Percentiles rank a stretch among this genome's conserved stretches.
Evolutionary conservation across 176 grass and related monocot genomes (phyloP).

Genomic region (Zea luxurians): DNA sequence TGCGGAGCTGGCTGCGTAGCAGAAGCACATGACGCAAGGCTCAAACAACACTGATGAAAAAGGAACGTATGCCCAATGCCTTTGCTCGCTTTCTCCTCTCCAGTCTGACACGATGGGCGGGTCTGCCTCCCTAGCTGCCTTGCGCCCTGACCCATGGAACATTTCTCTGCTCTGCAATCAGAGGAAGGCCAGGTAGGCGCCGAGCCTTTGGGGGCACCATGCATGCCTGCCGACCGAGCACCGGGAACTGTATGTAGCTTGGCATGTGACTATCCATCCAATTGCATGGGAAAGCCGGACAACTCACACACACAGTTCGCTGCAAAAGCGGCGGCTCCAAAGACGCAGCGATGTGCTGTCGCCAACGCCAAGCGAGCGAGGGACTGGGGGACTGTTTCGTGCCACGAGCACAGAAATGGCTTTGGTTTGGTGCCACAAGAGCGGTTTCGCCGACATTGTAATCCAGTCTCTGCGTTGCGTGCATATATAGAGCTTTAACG

Average conservation of each 20-base stretch:
- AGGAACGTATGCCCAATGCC: slow-evolving; percentile 43
- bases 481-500: neutral
- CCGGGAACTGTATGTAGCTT: slow-evolving; percentile 51
- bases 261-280: slow-evolving; percentile 71
- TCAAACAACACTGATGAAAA: slow-evolving; percentile 45
- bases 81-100: slow-evolving; percentile 27
- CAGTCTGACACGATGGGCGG: slow-evolving; percentile 26
- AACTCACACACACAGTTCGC: slow-evolving; percentile 52
- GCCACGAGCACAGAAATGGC: neutral
- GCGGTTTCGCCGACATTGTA: slow-evolving; percentile 28
- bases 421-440: neutral
- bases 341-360: slow-evolving; percentile 57
- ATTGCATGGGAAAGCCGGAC: slow-evolving; percentile 56
- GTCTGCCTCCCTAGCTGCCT: neutral
- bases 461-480: neutral
- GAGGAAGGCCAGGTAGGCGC: slow-evolving; percentile 61
- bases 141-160: slow-evolving; percentile 44
- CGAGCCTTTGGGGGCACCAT: slow-evolving; percentile 38
- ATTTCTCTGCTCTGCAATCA: slow-evolving; percentile 50
- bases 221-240: slow-evolving; percentile 19
- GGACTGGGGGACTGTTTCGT: slow-evolving; percentile 14
- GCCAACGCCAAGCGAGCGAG: slow-evolving; percentile 39
- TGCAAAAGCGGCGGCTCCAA: slow-evolving; percentile 53
- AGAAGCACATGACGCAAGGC: slow-evolving; percentile 60
- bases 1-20: slow-evolving; percentile 60